Evolutionary conservation across 2,329 filamentous ascomycete genomes (phyloP), one percentile per base, ranked within the genome.

Genomic region (Neodidymelliopsis sp.): DNA sequence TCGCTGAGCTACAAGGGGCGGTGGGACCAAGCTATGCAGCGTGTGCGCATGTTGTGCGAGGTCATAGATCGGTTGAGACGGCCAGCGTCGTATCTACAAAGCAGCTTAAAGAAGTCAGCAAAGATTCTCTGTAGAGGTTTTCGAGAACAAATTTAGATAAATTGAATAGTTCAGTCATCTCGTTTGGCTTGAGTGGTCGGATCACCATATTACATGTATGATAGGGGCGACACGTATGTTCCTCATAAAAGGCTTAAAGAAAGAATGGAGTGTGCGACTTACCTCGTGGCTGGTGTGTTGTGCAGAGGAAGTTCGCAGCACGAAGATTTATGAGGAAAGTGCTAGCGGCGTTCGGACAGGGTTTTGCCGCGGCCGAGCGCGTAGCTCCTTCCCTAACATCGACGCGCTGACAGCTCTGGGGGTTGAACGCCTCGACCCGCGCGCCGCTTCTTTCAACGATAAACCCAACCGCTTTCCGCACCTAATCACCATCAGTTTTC

Each of bases 141-240:
- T 43, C 18, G 23, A 42, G 40, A 56, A 41, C 27, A 40, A 37
- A 24, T 53, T 18, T 22, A 37, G 28, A 16, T 20, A 45, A 37
- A 37, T 54, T 41, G 38, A 43, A 51, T 45, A 61, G 49, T 58
- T 71, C 69, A 71, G 69, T 62, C 58, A 60, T 72, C 67, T 67
- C 69, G 65, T 72, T 72, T 72, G 69, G 69, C 69, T 71, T 69
- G 65, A 67, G 65, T 64, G 64, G 68, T 72, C 69, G 60, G 38
- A 71, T 72, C 69, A 71, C 66, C 69, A 72, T 69, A 57, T 42
- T 56, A 67, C 47, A 53, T 60, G 66, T 72, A 66, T 66, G 69
- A 72, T 72, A 72, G 69, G 69, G 69, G 69, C 69, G 69, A 72
- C 69, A 72, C 69, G 57, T 62, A 63, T 54, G 61, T 66, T 72